phyloP scores from a whole-genome alignment of 768 basidiomycete species.

The Podaxis carcinomalis region DNA sequence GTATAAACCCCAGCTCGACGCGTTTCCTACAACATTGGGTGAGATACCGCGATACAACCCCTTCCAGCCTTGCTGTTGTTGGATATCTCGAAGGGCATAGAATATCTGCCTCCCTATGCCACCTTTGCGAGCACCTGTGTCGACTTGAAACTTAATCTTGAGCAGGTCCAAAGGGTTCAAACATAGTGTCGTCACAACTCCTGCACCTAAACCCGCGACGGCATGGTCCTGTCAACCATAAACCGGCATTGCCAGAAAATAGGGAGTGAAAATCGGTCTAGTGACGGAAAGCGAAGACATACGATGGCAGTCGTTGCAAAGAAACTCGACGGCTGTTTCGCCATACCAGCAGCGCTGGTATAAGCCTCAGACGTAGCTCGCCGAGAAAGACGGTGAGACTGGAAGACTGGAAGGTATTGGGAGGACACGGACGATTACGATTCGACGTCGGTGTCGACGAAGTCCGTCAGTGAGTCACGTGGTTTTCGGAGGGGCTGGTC shows the following conservation, averaged over 20 bases:
- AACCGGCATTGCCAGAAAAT: not conserved
- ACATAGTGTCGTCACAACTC: constrained; percentile 85
- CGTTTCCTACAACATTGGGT: constrained; percentile 92
- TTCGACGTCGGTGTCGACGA: not conserved
- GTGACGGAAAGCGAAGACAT: constrained; percentile 12
- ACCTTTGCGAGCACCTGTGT: constrained; percentile 57
- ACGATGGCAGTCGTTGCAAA: constrained; percentile 48
- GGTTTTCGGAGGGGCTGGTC: not conserved
- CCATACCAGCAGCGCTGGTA: constrained; percentile 30
- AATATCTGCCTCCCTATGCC: constrained; percentile 75
- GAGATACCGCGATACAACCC: constrained; percentile 89
- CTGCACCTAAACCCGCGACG: constrained; percentile 88
- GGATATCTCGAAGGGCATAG: constrained; percentile 67
- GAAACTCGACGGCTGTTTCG: constrained; percentile 44
- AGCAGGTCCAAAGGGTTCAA: constrained; percentile 98
- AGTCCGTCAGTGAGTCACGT: not conserved
- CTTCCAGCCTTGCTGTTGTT: constrained; percentile 68
- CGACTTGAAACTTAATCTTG: constrained; percentile 91
- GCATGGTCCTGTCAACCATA: constrained; percentile 77
- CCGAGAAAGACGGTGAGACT: not conserved
- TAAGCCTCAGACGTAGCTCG: not conserved
- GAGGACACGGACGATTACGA: not conserved
- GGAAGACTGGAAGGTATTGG: not conserved
- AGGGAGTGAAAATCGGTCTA: not conserved
- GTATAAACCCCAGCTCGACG: constrained; percentile 95